Evolutionary conservation across 495 filamentous ascomycete species (phyloP).

Genomic region (Penicillium maclennaniae): DNA sequence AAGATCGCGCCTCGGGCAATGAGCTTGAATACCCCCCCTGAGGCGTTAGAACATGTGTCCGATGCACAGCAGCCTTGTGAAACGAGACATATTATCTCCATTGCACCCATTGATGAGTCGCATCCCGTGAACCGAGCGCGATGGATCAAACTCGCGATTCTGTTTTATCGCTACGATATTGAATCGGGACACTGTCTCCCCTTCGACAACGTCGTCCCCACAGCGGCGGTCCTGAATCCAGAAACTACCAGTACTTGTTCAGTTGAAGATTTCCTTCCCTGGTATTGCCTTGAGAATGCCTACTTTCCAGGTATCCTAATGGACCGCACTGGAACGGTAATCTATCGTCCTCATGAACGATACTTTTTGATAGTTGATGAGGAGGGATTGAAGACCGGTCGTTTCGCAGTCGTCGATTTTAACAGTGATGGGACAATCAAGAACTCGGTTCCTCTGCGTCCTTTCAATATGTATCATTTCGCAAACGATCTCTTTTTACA

Average conservation of each 20-base stretch:
- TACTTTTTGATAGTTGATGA: conserved; percentile 7
- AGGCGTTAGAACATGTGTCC: conserved; percentile 6
- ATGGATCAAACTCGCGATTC: conserved; percentile 12
- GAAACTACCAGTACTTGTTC: conserved; percentile 6
- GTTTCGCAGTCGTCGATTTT: conserved; percentile 3
- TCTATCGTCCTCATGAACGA: conserved; percentile 3
- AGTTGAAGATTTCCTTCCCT: conserved; percentile 9
- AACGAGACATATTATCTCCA: background rate
- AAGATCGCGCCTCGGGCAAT: conserved; percentile 1
- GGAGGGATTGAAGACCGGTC: conserved; percentile 6
- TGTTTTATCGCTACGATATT: conserved; percentile 9
- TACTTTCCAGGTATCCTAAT: conserved; percentile 1
- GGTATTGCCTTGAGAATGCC: conserved; percentile 10
- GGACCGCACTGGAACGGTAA: conserved; percentile 4
- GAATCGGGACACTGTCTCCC: conserved; percentile 9
- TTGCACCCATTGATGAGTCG: conserved; percentile 5
- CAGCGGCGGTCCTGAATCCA: conserved; percentile 7
- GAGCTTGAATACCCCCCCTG: conserved; percentile 2
- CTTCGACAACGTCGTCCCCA: background rate
- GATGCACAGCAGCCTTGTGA: conserved; percentile 3
- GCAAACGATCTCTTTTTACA: background rate
- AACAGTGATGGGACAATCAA: conserved; percentile 3
- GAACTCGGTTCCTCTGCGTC: conserved; percentile 5
- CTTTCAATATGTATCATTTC: conserved; percentile 8
- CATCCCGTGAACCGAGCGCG: conserved; percentile 8